These are phyloP conservation scores for Picea sitchensis DNA, from an alignment of 75 land plant species.

Conservation along the genomic window DNA sequence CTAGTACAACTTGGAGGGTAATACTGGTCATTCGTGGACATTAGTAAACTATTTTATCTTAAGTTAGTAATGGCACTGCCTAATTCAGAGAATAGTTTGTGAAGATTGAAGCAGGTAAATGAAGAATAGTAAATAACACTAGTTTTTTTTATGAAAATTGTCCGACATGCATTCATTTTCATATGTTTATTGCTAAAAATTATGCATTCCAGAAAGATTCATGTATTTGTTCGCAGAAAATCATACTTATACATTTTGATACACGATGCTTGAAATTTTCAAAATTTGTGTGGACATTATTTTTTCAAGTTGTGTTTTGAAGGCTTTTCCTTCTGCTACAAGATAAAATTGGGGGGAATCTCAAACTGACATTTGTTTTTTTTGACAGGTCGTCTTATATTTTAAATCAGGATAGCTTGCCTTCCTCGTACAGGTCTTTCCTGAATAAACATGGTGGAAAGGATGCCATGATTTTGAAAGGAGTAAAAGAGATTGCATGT, in stretches of 20 bases:
- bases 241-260: background rate
- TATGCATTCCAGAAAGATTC: background rate
- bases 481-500: slow-evolving; percentile 52
- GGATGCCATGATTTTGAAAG: slow-evolving; percentile 58
- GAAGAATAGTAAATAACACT: no score
- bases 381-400: slow-evolving; percentile 86
- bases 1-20: no score
- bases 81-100: no score
- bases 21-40: no score
- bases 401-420: slow-evolving; percentile 88
- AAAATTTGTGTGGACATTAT: background rate
- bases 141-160: no score
- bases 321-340: slow-evolving; percentile 1
- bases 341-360: background rate
- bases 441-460: slow-evolving; percentile 97
- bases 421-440: slow-evolving; percentile 83
- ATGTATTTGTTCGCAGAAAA: background rate
- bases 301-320: background rate
- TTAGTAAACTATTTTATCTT: no score
- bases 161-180: no score
- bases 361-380: background rate
- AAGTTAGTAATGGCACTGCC: no score
- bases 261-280: slow-evolving; percentile 1
- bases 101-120: no score
- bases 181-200: background rate